Percentiles rank a stretch among this genome's conserved stretches.
phyloP scores from a whole-genome alignment of 345 rosid species.

The Raphanus raphanistrum region DNA sequence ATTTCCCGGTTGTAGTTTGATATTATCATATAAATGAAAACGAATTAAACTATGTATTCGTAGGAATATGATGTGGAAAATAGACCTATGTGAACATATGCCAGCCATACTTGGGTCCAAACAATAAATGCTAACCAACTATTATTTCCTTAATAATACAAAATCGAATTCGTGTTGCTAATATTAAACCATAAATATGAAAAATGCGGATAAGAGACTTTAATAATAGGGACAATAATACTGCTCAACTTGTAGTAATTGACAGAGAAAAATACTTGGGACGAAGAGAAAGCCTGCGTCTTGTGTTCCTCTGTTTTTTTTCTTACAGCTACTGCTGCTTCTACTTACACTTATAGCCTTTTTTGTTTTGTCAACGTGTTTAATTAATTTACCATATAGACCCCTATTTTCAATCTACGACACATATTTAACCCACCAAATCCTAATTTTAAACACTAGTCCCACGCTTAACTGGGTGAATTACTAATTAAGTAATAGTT shows the following conservation, averaged over 20 bases:
- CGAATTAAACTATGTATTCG: not conserved
- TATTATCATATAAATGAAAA: not conserved
- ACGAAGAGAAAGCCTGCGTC: constrained; percentile 35
- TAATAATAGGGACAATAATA: constrained; percentile 8
- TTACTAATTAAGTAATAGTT: not conserved
- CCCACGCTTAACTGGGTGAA: not conserved
- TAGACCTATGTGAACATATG: constrained; percentile 18
- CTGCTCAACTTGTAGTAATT: constrained; percentile 22
- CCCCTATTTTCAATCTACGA: not conserved
- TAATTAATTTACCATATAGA: constrained; percentile 19
- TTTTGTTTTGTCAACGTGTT: constrained; percentile 40
- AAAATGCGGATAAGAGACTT: constrained; percentile 10
- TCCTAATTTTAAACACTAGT: not conserved
- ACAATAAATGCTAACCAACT: constrained; percentile 17
- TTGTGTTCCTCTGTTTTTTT: constrained; percentile 34
- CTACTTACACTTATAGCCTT: constrained; percentile 6
- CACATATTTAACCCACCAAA: constrained; percentile 16
- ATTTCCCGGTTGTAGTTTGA: not conserved
- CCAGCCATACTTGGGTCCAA: constrained; percentile 26
- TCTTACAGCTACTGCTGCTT: constrained; percentile 32
- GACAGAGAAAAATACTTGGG: constrained; percentile 31
- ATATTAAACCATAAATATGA: constrained; percentile 1
- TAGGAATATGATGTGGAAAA: constrained; percentile 1
- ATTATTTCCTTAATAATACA: not conserved
- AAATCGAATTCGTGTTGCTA: not conserved